Conservation (phyloP, 1,139 yeast species). For the Geotrichum histeridarum region DNA sequence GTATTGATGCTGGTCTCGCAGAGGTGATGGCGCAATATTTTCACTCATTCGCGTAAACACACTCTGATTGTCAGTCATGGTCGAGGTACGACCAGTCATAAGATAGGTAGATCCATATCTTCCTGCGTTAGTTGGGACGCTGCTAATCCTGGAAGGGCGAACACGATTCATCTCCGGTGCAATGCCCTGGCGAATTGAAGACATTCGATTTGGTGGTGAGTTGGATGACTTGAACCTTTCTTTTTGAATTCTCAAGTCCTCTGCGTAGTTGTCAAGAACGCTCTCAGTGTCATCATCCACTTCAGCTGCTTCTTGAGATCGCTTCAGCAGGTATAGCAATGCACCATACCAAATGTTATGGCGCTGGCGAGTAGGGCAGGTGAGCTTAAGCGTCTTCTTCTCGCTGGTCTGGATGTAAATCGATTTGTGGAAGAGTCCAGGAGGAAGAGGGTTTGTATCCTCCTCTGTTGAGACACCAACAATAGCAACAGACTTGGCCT, state of each 20-base stretch:
- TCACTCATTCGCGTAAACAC: conserved; percentile 7
- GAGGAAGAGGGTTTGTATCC: conserved; percentile 87
- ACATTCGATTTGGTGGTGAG: conserved; percentile 21
- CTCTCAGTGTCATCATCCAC: conserved; percentile 27
- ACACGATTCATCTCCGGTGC: conserved; percentile 32
- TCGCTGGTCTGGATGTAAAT: conserved; percentile 69
- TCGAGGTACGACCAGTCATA: neutral
- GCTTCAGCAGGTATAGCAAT: conserved; percentile 65
- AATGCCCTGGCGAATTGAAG: conserved; percentile 29
- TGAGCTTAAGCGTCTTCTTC: conserved; percentile 58
- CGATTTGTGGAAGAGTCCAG: conserved; percentile 83
- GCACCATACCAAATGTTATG: conserved; percentile 93
- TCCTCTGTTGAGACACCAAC: conserved; percentile 71
- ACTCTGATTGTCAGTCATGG: conserved; percentile 1
- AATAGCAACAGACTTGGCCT: conserved; percentile 78
- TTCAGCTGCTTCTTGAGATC: conserved; percentile 55
- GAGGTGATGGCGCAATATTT: neutral
- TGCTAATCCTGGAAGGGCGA: conserved; percentile 11
- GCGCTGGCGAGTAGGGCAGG: conserved; percentile 82
- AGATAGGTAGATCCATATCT: neutral
- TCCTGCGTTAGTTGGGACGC: neutral
- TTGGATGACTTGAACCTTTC: neutral
- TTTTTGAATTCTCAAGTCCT: conserved; percentile 18
- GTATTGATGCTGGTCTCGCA: neutral
- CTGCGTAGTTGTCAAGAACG: conserved; percentile 22